phyloP scores from a whole-genome alignment of 2,329 filamentous ascomycete genomes.

The Endoconidiophora polonica region DNA sequence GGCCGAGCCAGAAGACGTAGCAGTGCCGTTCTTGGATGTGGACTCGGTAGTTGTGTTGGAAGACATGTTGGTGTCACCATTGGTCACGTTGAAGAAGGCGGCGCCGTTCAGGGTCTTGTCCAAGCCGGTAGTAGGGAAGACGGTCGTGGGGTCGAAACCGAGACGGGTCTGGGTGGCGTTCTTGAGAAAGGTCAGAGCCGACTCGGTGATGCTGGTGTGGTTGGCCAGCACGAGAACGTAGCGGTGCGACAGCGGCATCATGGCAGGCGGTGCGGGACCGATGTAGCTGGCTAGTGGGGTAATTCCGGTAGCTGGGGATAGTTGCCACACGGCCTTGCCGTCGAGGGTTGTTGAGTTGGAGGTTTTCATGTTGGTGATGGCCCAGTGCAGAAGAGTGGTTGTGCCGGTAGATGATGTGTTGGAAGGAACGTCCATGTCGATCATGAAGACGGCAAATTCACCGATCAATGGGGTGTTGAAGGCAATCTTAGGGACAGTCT shows the following conservation, averaged over 20 bases:
- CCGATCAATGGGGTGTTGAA: slow-evolving; percentile 24
- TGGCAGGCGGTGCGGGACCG: slow-evolving; percentile 24
- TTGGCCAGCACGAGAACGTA: slow-evolving; percentile 26
- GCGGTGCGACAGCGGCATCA: slow-evolving; percentile 23
- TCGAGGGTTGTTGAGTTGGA: slow-evolving; percentile 15
- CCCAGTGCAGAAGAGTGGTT: slow-evolving; percentile 31
- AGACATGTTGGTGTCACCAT: slow-evolving; percentile 15
- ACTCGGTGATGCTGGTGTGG: slow-evolving; percentile 18
- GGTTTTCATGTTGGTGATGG: slow-evolving; percentile 25
- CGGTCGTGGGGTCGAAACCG: slow-evolving; percentile 20
- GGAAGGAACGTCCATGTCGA: slow-evolving; percentile 31
- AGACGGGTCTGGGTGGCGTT: slow-evolving; percentile 18
- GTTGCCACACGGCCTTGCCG: slow-evolving; percentile 18
- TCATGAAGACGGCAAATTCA: slow-evolving; percentile 24
- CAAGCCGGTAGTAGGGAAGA: slow-evolving; percentile 20
- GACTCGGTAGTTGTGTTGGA: neutral
- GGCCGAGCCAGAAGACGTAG: neutral
- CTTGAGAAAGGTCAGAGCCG: slow-evolving; percentile 17
- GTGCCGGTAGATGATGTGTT: slow-evolving; percentile 20
- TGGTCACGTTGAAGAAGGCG: slow-evolving; percentile 25
- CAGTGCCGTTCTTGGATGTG: neutral
- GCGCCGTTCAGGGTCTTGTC: slow-evolving; percentile 20
- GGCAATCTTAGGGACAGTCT: slow-evolving; percentile 21
- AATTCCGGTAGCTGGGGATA: slow-evolving; percentile 16
- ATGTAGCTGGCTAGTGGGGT: slow-evolving; percentile 20